Conservation (phyloP, 2,329 filamentous ascomycete genomes). For the Parastagonospora avenae region DNA sequence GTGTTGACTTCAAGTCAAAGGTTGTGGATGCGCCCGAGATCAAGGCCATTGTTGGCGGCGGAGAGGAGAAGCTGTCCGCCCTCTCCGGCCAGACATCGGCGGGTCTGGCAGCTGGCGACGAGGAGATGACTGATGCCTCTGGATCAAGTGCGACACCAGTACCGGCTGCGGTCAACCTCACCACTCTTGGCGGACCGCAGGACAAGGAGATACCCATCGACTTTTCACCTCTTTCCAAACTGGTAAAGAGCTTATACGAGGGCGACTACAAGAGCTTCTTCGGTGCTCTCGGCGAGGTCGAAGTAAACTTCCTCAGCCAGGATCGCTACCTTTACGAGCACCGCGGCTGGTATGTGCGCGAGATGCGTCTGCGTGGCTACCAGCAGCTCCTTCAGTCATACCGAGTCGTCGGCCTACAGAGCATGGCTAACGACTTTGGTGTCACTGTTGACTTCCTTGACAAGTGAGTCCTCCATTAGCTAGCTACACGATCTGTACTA, state of each 20-base stretch:
- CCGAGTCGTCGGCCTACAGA: slow-evolving; percentile 92
- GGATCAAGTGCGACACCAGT: slow-evolving; percentile 57
- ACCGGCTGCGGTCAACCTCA: slow-evolving; percentile 83
- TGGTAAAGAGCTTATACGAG: slow-evolving; percentile 90
- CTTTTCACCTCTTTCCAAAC: slow-evolving; percentile 83
- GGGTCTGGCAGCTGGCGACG: slow-evolving; percentile 76
- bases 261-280: slow-evolving; percentile 97
- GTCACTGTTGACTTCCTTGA: slow-evolving; percentile 97
- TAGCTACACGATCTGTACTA: slow-evolving; percentile 11
- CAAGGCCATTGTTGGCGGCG: slow-evolving; percentile 91
- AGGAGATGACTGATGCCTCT: slow-evolving; percentile 69
- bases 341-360: slow-evolving; percentile 94
- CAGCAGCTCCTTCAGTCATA: slow-evolving; percentile 97
- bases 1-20: slow-evolving; percentile 98
- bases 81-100: slow-evolving; percentile 80
- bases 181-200: slow-evolving; percentile 78
- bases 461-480: slow-evolving; percentile 64
- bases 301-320: slow-evolving; percentile 91
- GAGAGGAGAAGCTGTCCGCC: slow-evolving; percentile 84
- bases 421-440: slow-evolving; percentile 96
- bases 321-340: slow-evolving; percentile 97
- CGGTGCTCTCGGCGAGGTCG: slow-evolving; percentile 82
- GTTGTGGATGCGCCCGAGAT: slow-evolving; percentile 98
- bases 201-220: slow-evolving; percentile 84
- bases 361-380: slow-evolving; percentile 96